Base-by-base conservation (phyloP, 2,329 filamentous ascomycete genomes). In the Blumeriella jaapii region DNA sequence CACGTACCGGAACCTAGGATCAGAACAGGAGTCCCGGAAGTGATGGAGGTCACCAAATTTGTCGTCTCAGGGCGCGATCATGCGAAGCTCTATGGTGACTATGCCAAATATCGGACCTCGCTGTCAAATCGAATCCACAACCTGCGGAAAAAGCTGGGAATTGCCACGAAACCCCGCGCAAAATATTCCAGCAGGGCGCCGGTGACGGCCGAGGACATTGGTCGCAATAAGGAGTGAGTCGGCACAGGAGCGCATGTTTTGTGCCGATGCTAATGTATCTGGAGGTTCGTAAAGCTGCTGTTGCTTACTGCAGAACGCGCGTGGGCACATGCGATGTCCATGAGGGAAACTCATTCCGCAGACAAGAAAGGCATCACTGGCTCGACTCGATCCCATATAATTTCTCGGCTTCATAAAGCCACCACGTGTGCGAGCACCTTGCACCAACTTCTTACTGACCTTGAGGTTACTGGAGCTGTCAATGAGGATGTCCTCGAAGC, bases 241-340 rank as follows among this genome's bases (percentile, higher is more conserved):
- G 6, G 25, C 6, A 16, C 25, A 9, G 11, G 4, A 19, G 3
- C 10, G n/a, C 14, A 5, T 6, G 3, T 14, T 11, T 10, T 13
- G 19, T 14, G 11, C 14, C 23, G 33, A 26, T 29, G 9, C 42
- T 51, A 36, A 54, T 19, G 1, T 10, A 10, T 26, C 28, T 27
- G 5, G 19, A 93, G 84, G 59, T 83, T 78, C 60, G 72, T 78
- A 31, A 69, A 81, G 47, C 67, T 95, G n/a, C 67, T 89, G 19
- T 69, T 98, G 38, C 74, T 95, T 53, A 82, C 77, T 24, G 78
- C 87, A 41, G 91, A 98, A 63, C 74, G 91, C 45, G 84, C 87
- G 33, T 96, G 86, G 84, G 89, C 91, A 23, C 80, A 94, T 59
- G 89, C 87, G 39, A 93, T 96, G 86, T 77, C 82, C 55, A 85